Evolutionary conservation across 2,329 filamentous ascomycete genomes (phyloP).

Genomic region (Penicillium rolfsii): DNA sequence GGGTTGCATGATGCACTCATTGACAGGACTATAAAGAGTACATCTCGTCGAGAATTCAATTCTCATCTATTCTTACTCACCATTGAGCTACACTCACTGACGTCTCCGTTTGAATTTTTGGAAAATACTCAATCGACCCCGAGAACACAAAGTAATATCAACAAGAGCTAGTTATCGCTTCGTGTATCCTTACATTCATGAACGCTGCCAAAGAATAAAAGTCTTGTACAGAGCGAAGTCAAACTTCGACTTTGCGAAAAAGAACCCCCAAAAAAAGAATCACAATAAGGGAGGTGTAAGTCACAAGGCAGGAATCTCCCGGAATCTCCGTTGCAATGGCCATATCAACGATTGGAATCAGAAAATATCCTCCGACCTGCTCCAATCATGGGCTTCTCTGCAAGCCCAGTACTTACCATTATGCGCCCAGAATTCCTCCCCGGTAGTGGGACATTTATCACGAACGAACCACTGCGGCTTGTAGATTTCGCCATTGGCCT

Average conservation of each 20-base stretch:
- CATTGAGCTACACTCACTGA: not conserved
- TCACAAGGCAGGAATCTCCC: constrained; percentile 1
- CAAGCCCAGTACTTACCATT: constrained; percentile 85
- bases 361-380: constrained; percentile 75
- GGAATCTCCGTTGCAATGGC: not conserved
- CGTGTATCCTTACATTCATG: constrained; percentile 17
- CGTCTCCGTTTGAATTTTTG: too few relatives aligned
- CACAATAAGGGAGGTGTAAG: not conserved
- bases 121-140: not conserved
- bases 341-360: constrained; percentile 33
- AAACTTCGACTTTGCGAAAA: not conserved
- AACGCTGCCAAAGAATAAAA: constrained; percentile 9
- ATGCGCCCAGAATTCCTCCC: constrained; percentile 88
- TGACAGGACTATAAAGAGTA: not conserved
- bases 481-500: constrained; percentile 80
- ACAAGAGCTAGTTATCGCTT: constrained; percentile 8
- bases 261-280: not conserved
- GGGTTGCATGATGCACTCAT: constrained; percentile 5
- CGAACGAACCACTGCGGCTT: constrained; percentile 82
- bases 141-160: constrained; percentile 2
- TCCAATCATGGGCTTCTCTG: constrained; percentile 67
- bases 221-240: constrained; percentile 20
- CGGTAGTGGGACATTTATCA: constrained; percentile 73
- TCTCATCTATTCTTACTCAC: too few relatives aligned
- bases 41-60: not conserved